These are phyloP conservation scores for Leccinum uliginosum DNA, from an alignment of 768 basidiomycete genomes.

Conservation along the genomic window DNA sequence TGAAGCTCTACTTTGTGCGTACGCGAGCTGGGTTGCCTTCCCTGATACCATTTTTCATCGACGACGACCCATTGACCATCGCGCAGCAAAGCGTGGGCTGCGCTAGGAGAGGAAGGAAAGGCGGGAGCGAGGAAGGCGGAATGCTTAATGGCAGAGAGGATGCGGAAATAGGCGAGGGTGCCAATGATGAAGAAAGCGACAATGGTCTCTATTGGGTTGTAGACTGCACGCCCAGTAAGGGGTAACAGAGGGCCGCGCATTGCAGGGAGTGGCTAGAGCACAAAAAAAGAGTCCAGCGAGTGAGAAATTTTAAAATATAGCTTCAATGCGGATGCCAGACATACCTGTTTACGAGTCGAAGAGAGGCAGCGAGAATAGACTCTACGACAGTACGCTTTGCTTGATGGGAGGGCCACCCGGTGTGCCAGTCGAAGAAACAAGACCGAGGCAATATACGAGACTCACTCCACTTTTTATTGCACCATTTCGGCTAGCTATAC, in stretches of 20 bases:
- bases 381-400: no score
- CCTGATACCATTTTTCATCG: slow-evolving; percentile 48
- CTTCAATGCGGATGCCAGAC: no score
- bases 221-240: slow-evolving; percentile 67
- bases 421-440: neutral
- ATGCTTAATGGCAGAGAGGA: slow-evolving; percentile 86
- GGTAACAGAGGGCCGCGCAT: slow-evolving; percentile 65
- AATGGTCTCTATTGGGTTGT: slow-evolving; percentile 83
- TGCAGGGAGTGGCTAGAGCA: neutral
- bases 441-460: neutral
- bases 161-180: slow-evolving; percentile 93
- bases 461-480: slow-evolving; percentile 30
- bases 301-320: neutral
- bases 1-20: slow-evolving; percentile 59
- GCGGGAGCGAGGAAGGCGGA: slow-evolving; percentile 74
- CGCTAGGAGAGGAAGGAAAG: slow-evolving; percentile 43
- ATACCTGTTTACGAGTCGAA: no score
- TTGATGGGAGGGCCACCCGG: neutral
- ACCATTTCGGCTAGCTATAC: slow-evolving; percentile 21
- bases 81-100: slow-evolving; percentile 52
- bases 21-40: slow-evolving; percentile 26
- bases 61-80: slow-evolving; percentile 62
- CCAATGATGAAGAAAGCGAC: slow-evolving; percentile 85
- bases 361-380: no score
- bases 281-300: neutral